Conservation (phyloP, 1,284 basidiomycete species). For the Anthracocystis setariae region DNA sequence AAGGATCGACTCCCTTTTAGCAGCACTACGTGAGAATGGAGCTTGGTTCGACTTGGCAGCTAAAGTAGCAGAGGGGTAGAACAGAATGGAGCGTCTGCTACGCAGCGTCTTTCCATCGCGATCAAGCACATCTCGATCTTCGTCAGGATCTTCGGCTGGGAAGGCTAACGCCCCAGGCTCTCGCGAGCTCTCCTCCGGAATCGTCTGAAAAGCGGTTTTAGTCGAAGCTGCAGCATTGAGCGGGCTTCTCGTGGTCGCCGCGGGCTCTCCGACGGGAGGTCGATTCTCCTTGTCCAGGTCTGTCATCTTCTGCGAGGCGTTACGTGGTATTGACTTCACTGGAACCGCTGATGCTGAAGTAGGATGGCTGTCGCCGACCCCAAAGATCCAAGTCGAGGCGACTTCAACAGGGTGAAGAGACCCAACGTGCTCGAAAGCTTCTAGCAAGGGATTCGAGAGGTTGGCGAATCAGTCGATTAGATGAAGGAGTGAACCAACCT, state of each 20-base stretch:
- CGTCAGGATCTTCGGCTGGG: constrained; percentile 27
- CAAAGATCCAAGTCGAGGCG: too few relatives aligned
- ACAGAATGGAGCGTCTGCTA: constrained; percentile 26
- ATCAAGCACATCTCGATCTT: constrained; percentile 35
- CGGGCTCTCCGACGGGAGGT: neutral
- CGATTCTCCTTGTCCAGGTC: constrained; percentile 35
- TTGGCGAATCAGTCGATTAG: too few relatives aligned
- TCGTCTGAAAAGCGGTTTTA: neutral
- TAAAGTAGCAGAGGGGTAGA: constrained; percentile 45
- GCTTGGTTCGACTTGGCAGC: constrained; percentile 50
- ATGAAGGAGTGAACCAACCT: too few relatives aligned
- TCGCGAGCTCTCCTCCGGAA: neutral
- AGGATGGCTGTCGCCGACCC: too few relatives aligned
- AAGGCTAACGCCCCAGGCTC: constrained; percentile 12
- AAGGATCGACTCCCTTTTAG: constrained; percentile 53
- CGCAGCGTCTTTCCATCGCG: constrained; percentile 34
- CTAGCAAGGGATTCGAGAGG: too few relatives aligned
- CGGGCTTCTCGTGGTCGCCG: neutral
- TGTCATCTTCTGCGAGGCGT: constrained; percentile 5
- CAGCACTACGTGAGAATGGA: constrained; percentile 56
- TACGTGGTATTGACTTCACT: too few relatives aligned
- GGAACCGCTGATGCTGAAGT: too few relatives aligned
- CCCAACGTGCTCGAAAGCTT: too few relatives aligned
- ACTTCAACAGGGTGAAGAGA: too few relatives aligned
- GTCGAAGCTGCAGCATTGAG: neutral